Evolutionary conservation across 2,329 filamentous ascomycete genomes (phyloP), one percentile per base, ranked within the genome.

Genomic region (Elsinoe fawcettii): DNA sequence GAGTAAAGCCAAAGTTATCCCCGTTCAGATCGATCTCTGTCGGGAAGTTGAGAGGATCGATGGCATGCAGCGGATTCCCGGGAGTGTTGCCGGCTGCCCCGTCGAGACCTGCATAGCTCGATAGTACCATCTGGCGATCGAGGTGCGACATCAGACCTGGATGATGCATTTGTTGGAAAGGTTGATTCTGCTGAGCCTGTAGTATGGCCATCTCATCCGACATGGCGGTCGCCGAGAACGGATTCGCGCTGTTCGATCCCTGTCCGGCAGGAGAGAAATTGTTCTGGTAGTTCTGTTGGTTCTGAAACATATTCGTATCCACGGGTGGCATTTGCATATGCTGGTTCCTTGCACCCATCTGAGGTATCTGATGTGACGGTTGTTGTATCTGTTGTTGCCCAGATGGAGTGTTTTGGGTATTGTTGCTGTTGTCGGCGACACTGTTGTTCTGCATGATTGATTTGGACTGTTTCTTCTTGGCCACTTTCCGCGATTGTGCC

Each of bases 51-150:
- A 56, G 39, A 8, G 41, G 41, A 16, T 56, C 54, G 54, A 56
- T 56, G 3, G 53, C 23, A 60, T 58, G 37, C 44, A 60, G 58
- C n/a, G 56, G 60, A 32, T 58, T 58, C 41, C 47, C 36, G 20
- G 43, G 44, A 16, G 51, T 58, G 49, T 58, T 59, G 25, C 36
- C 22, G 14, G 36, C 23, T 14, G 56, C 43, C 22, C 39, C 53
- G 27, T 56, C 72, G 64, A 82, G 69, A 27, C 75, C 78, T 7
- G 77, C 75, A 66, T 90, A 92, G 1, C 84, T 86, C 36, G 84
- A 84, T 61, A 89, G 88, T 1, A 90, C 84, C 61, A 90, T 82
- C 65, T 90, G 86, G 2, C 86, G 79, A 64, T 91, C 87, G 12
- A 92, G 79, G 60, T 88, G 83, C 8, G 85, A 83, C 23, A 90